Evolutionary conservation across 2,329 filamentous ascomycete species (phyloP), one percentile per base, ranked within the genome.

Genomic region (Chrysosporium keratinophilum): DNA sequence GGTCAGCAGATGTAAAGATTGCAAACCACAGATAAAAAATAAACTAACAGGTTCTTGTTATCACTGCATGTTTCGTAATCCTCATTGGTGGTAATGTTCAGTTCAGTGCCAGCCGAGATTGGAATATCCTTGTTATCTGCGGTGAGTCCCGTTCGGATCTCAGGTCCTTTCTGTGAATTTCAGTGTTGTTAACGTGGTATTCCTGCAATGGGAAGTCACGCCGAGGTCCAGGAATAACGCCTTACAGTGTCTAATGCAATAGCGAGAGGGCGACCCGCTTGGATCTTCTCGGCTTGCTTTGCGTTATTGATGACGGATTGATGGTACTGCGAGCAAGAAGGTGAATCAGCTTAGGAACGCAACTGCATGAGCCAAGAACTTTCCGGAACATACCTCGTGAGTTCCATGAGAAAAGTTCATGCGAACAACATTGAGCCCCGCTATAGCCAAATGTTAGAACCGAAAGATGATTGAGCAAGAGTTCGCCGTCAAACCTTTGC

Each of bases 371-470:
- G 19, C n/a, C 48, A 47, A 12, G 15, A 45, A 12, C n/a, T 19
- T 50, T 28, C 41, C 23, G 14, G 5, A 40, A 58, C 64, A 57
- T 67, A 79, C 77, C 70, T 85, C 90, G 74, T 97, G 93, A 62
- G 84, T 85, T 66, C 88, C 88, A 74, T 95, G 88, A 61, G 87
- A 95, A 73, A 97, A 97, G 85, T 98, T 98, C 93, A 98, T 98
- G 77, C 93, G 91, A 64, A 97, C 93, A 63, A 98, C 89, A 76
- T 97, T 97, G 67, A 97, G 84, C 74, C 93, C 93, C 61, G 85
- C 85, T 76, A 60, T 62, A 64, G 54, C 19, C n/a, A 23, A 17
- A 41, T 20, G 40, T 43, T 52, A 34, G 45, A 47, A 55, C n/a
- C 19, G 19, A 43, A 48, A 44, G 10, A 11, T 10, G 14, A 6